Conservation (phyloP, 1,139 yeast species). For the Scheffersomyces parashehatae region DNA sequence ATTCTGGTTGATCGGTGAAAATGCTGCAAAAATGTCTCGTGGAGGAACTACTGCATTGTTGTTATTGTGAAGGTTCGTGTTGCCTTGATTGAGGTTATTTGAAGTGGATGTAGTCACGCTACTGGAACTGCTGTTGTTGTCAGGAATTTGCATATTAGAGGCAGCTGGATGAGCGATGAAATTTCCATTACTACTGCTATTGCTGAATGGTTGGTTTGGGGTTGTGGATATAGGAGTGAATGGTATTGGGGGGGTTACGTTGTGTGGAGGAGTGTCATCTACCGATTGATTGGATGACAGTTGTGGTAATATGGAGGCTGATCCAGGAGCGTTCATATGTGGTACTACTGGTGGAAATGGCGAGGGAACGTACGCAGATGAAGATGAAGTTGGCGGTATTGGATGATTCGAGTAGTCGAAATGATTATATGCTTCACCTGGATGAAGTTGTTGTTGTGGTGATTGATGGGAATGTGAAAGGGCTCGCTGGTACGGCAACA, state of each 20-base stretch:
- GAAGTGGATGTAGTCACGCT: too few relatives aligned
- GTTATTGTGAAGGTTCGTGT: background rate
- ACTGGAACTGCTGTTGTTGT: background rate
- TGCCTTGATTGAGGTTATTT: too few relatives aligned
- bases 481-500: too few relatives aligned
- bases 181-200: background rate
- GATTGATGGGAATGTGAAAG: background rate
- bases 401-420: background rate
- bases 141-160: background rate
- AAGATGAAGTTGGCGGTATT: background rate
- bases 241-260: background rate
- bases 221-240: background rate
- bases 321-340: background rate
- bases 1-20: slow-evolving; percentile 11
- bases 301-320: background rate
- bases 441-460: background rate
- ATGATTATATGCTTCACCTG: background rate
- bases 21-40: slow-evolving; percentile 15
- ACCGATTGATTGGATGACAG: background rate
- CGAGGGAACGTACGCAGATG: background rate
- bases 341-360: background rate
- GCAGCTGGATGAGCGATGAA: background rate
- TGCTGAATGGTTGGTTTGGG: background rate
- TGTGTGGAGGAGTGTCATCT: background rate
- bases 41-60: background rate